Evolutionary conservation across 768 basidiomycete genomes (phyloP).

Genomic region (Goffeauzyma gilvescens): DNA sequence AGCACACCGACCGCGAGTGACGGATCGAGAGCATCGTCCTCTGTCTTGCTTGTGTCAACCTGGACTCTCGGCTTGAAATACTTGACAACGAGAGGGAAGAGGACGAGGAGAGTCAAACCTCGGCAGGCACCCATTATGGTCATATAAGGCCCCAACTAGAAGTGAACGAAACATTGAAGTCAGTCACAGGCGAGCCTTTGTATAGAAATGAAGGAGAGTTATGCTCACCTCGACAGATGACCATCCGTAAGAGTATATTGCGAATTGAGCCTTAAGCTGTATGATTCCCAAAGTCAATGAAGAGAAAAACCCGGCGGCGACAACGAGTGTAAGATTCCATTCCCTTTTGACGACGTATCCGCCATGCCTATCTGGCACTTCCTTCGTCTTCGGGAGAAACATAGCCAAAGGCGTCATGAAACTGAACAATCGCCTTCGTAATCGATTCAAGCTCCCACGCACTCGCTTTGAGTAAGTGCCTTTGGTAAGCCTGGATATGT

Average conservation of each 20-base stretch:
- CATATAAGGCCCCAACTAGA: slow-evolving; percentile 28
- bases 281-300: neutral
- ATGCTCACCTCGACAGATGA: slow-evolving; percentile 21
- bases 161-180: neutral
- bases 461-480: slow-evolving; percentile 14
- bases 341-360: slow-evolving; percentile 37
- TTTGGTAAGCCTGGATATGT: neutral
- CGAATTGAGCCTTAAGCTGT: slow-evolving; percentile 22
- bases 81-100: slow-evolving; percentile 22
- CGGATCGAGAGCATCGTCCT: neutral
- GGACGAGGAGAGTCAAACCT: slow-evolving; percentile 18
- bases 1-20: slow-evolving; percentile 1
- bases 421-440: slow-evolving; percentile 33
- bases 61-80: slow-evolving; percentile 23
- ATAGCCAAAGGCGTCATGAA: slow-evolving; percentile 50
- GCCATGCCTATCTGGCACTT: slow-evolving; percentile 14
- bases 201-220: neutral
- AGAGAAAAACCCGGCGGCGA: slow-evolving; percentile 27
- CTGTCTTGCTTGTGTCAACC: neutral
- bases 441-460: slow-evolving; percentile 19
- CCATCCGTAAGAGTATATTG: slow-evolving; percentile 29
- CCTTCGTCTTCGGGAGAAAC: slow-evolving; percentile 42
- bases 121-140: slow-evolving; percentile 18
- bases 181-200: neutral
- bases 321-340: slow-evolving; percentile 57